Base-by-base conservation (phyloP, 129 eudicot genomes). In the Chrysanthemum seticuspe region DNA sequence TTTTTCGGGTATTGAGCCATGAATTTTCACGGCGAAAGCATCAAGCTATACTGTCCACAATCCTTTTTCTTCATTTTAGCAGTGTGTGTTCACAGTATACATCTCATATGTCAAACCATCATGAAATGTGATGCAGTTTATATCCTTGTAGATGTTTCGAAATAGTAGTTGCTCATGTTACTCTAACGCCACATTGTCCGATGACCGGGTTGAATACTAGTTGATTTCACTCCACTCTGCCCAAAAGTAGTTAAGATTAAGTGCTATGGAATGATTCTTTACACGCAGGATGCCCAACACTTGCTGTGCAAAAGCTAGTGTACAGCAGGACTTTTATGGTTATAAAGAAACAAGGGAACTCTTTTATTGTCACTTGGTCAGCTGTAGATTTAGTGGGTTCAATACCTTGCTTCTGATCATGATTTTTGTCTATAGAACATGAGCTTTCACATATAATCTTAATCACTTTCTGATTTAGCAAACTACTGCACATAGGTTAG, bases 301-400 rank as follows among this genome's bases (percentile, higher is more conserved):
- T 19, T 16, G 34, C 45, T 45, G 16, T 16, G 16, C 70, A 15
- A 14, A 65, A 2, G 70, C 31, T 40, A 65, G 40, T 11, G 56
- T 16, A 66, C 55, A 65, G 18, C 54, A 36, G 70, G 54, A 45
- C 8, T 14, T 65, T 9, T 36, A 16, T 31, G 31, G 14, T 23
- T 44, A 18, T 15, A 34, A 34, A 8, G 16, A n/a, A 65, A 65
- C 70, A 65, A 8, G 27, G 47, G 70, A 53, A 44, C 15, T 8
- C 53, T 65, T 44, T 7, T 65, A 10, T 16, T 40, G 54, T 44
- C 53, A 65, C 70, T 65, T 16, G 61, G 13, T 51, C 21, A 50
- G 27, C 27, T 50, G 73, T 68, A 25, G 73, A 68, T 68, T 45
- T 68, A 14, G 12, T 68, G 48, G 48, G 45, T 68, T 51, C 25